Base-by-base conservation (phyloP, 495 filamentous ascomycete species). In the Coniosporium apollinis region DNA sequence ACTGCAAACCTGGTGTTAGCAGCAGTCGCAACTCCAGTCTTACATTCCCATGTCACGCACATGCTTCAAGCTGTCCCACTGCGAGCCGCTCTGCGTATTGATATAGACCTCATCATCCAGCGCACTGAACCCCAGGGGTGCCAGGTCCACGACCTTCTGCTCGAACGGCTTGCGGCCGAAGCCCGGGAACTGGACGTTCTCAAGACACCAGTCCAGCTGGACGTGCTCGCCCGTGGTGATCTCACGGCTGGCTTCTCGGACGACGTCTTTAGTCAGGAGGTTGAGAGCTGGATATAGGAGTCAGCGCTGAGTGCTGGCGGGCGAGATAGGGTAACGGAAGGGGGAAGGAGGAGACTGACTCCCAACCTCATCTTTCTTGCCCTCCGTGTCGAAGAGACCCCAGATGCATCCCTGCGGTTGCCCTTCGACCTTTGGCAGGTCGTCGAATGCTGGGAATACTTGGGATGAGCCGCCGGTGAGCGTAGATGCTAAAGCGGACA, bases 221-320 rank as follows among this genome's bases (percentile, higher is more conserved):
- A 36, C 6, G 17, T 24, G 19, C 45, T 17, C 35, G 35, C 35
- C 47, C 6, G 19, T 36, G 29, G 36, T 29, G 31, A 51, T 46
- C 32, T 51, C 49, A 21, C 45, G 35, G 11, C 20, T 32, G 13
- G 50, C 50, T 30, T 22, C 30, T 6, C 33, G 21, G 8, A 53
- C 49, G 24, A 51, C 42, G 22, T 48, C 41, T 0, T 42, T 41
- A 3, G 49, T 51, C 15, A 53, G 42, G n/a, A 46, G 39, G 28
- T 53, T 48, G 13, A 51, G 33, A n/a, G 20, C 35, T 19, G n/a
- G n/a, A 2, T 26, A 2, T 26, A 8, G 2, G 2, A 2, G 1
- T 32, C 9, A 32, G 30, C 9, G 9, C 30, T n/a, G 7, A 15
- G 15, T 17, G 30, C 8, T 26, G 1, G 9, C 9, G 30, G 11